A percentile compares a stretch with the other conserved stretches of the same genome.
Evolutionary conservation across 2,329 filamentous ascomycete species (phyloP).

Genomic region (Ciborinia camelliae): DNA sequence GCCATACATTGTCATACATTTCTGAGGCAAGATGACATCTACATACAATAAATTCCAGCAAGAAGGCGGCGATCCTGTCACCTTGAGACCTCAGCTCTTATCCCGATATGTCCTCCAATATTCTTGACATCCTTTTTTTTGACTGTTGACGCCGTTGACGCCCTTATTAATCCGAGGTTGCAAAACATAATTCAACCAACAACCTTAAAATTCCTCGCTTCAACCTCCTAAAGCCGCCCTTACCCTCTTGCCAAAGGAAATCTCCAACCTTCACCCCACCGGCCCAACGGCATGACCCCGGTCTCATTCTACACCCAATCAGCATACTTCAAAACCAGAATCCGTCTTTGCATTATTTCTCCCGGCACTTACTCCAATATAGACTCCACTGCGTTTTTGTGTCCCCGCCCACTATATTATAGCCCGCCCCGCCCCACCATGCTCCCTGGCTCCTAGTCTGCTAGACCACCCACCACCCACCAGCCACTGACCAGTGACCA

Average conservation of each 20-base stretch:
- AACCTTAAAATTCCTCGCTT: slow-evolving; percentile 4
- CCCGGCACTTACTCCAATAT: slow-evolving; percentile 5
- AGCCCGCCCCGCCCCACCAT: slow-evolving; percentile 11
- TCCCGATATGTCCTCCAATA: neutral
- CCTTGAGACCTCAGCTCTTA: neutral
- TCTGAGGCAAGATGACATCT: neutral
- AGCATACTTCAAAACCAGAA: neutral
- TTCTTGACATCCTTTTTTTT: neutral
- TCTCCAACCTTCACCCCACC: slow-evolving; percentile 1
- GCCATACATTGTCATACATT: neutral
- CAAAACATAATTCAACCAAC: neutral
- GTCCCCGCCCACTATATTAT: neutral
- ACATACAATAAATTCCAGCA: neutral
- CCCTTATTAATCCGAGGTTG: slow-evolving; percentile 6
- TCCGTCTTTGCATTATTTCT: slow-evolving; percentile 7
- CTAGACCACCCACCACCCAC: neutral
- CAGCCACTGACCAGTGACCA: neutral
- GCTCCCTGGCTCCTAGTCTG: neutral
- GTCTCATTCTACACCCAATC: slow-evolving; percentile 17
- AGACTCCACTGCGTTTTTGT: neutral
- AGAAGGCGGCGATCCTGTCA: neutral
- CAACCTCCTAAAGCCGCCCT: slow-evolving; percentile 12
- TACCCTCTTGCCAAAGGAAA: slow-evolving; percentile 1
- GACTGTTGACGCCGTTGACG: neutral
- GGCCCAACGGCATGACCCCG: slow-evolving; percentile 18